Evolutionary conservation across 176 grass and related monocot species (phyloP).

Genomic region (Cocos nucifera): DNA sequence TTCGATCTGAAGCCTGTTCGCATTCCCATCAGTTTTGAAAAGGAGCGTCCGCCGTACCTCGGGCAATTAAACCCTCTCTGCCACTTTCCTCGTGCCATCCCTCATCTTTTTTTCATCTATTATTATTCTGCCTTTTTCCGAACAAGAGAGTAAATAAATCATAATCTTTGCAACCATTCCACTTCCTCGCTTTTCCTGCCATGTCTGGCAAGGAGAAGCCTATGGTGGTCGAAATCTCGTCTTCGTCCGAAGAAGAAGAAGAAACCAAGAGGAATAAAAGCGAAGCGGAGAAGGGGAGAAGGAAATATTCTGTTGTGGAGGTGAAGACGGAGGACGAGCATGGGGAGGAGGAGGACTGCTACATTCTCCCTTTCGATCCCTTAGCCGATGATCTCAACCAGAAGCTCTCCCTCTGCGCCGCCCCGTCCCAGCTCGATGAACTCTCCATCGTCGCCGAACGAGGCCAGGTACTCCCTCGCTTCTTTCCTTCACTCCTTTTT

Average conservation of each 20-base stretch:
- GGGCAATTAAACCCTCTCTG: too few species aligned
- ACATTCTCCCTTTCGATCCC: constrained; percentile 28
- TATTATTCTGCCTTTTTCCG: too few species aligned
- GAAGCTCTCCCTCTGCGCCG: constrained; percentile 3
- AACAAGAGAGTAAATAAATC: too few species aligned
- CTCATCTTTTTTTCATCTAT: too few species aligned
- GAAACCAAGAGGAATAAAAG: constrained; percentile 11
- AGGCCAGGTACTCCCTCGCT: constrained; percentile 37
- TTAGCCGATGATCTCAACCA: background rate
- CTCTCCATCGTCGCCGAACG: constrained; percentile 44
- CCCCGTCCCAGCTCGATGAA: constrained; percentile 15
- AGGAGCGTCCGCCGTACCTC: too few species aligned
- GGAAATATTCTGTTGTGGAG: constrained; percentile 34
- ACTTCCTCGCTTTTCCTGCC: too few species aligned
- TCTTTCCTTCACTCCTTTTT: background rate
- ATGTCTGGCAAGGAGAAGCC: too few species aligned
- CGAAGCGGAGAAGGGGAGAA: background rate
- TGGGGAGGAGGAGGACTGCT: constrained; percentile 30
- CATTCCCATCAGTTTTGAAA: too few species aligned
- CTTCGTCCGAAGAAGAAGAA: constrained; percentile 1
- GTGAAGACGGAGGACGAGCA: constrained; percentile 49
- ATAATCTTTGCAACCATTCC: too few species aligned
- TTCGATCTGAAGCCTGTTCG: too few species aligned
- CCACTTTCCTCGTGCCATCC: too few species aligned
- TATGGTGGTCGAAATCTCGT: constrained; percentile 33